These are phyloP conservation scores for Flaveria robusta DNA, from an alignment of 129 eudicot species.

Conservation along the genomic window DNA sequence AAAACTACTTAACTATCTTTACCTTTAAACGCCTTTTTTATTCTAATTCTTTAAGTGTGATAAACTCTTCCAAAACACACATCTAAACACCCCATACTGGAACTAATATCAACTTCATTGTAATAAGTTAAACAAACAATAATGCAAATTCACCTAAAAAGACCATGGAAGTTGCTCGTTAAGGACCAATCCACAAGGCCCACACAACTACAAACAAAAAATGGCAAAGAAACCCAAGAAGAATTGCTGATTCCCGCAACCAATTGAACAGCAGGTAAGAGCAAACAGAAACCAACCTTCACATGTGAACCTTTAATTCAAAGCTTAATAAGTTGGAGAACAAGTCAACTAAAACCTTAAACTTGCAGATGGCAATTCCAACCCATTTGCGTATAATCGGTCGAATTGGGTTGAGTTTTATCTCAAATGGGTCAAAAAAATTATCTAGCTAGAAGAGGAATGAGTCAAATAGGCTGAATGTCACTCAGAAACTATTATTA, in stretches of 20 bases:
- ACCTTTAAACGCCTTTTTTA: background rate
- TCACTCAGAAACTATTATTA: background rate
- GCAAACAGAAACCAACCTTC: slow-evolving; percentile 53
- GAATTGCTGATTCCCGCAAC: slow-evolving; percentile 59
- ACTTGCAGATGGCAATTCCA: background rate
- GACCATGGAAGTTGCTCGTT: slow-evolving; percentile 59
- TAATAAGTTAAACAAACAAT: slow-evolving; percentile 4
- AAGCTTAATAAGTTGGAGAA: slow-evolving; percentile 22
- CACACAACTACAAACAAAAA: slow-evolving; percentile 61
- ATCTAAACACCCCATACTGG: slow-evolving; percentile 15
- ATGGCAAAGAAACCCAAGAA: slow-evolving; percentile 59
- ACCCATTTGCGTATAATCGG: background rate
- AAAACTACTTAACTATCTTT: slow-evolving; percentile 5
- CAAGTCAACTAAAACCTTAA: background rate
- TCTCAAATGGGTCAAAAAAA: slow-evolving; percentile 10
- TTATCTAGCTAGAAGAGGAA: background rate
- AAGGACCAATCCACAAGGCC: slow-evolving; percentile 66
- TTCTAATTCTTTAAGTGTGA: background rate
- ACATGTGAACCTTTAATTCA: slow-evolving; percentile 46
- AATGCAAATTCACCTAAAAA: slow-evolving; percentile 42
- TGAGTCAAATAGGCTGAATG: background rate
- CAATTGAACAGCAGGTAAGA: slow-evolving; percentile 56
- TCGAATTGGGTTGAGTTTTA: background rate
- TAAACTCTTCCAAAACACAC: slow-evolving; percentile 15
- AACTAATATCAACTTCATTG: slow-evolving; percentile 8